Base-by-base conservation (phyloP, 495 filamentous ascomycete genomes). In the Neurospora sp. region DNA sequence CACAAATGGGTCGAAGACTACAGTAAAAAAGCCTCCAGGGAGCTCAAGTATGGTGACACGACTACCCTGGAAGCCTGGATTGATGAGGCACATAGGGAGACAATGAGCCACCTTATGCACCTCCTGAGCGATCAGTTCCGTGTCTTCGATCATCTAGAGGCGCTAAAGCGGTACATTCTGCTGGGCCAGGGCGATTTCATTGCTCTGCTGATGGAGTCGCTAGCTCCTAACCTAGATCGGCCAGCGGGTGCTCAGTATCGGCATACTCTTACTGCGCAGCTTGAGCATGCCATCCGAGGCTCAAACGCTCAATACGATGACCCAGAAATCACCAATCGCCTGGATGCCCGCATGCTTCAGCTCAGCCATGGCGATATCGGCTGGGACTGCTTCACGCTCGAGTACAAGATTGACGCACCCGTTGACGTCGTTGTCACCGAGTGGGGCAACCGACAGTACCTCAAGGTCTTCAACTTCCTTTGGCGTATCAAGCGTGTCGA, bases 401-500 rank as follows among this genome's bases (percentile, higher is more conserved):
- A 99, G 79, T 99, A 99, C 83, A 97, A 97, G 81, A 94, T 98
- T 72, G 96, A 98, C 78, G 93, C 96, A 9, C 96, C 96, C 0
- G 93, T 98, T 35, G 96, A 99, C 78, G 96, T 98, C 70, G 94
- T 99, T 70, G 94, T 99, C 14, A 98, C 95, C 1, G 92, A 94
- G 1, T 97, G 93, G 88, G 94, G 92, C 42, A 95, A 92, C 71
- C 93, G 93, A 3, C 94, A 98, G 78, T 99, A 99, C 80, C 90
- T 99, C 73, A 98, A 98, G 77, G 92, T 98, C 38, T 99, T 99
- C 89, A 99, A 99, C 80, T 97, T 99, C 81, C 89, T 99, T 4
- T 99, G 96, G 96, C 92, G 96, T 71, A 90, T 98, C 76, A 99
- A 99, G 81, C 91, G 96, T 65, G 95, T 99, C 69, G 96, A 98